These are phyloP conservation scores for Rossbeevera mucosa DNA, from an alignment of 768 basidiomycete species.

Conservation along the genomic window DNA sequence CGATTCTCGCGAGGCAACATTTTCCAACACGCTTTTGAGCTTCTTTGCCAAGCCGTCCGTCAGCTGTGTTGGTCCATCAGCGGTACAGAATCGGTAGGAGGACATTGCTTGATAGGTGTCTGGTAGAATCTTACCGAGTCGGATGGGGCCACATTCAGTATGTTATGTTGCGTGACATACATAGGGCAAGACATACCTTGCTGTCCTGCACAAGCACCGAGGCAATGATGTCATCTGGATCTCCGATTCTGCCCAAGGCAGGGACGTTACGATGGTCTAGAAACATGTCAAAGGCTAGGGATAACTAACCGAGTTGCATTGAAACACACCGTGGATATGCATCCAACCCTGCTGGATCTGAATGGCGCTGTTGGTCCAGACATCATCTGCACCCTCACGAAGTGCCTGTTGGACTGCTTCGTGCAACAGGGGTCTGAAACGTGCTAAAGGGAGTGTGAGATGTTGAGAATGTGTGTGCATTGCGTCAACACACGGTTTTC, in stretches of 20 bases:
- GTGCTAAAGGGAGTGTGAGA: constrained; percentile 35
- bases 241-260: constrained; percentile 68
- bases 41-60: constrained; percentile 59
- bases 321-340: constrained; percentile 61
- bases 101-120: constrained; percentile 85
- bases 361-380: constrained; percentile 59
- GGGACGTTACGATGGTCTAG: constrained; percentile 73
- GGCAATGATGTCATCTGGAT: constrained; percentile 80
- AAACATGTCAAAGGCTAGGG: background rate
- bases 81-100: constrained; percentile 73
- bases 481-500: constrained; percentile 55
- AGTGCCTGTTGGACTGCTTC: constrained; percentile 53
- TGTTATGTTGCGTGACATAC: too few species aligned
- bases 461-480: background rate
- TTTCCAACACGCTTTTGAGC: constrained; percentile 39
- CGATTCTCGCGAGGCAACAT: constrained; percentile 31
- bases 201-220: constrained; percentile 69
- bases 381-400: constrained; percentile 54
- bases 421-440: constrained; percentile 59
- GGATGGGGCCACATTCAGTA: background rate
- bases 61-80: constrained; percentile 64
- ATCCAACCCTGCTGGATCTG: constrained; percentile 79
- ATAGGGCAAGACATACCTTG: constrained; percentile 39
- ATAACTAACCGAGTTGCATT: background rate
- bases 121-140: constrained; percentile 48